Percentiles rank a stretch among this genome's conserved stretches.
Evolutionary conservation across 1,139 yeast species (phyloP).

Genomic region (Candida dubliniensis): DNA sequence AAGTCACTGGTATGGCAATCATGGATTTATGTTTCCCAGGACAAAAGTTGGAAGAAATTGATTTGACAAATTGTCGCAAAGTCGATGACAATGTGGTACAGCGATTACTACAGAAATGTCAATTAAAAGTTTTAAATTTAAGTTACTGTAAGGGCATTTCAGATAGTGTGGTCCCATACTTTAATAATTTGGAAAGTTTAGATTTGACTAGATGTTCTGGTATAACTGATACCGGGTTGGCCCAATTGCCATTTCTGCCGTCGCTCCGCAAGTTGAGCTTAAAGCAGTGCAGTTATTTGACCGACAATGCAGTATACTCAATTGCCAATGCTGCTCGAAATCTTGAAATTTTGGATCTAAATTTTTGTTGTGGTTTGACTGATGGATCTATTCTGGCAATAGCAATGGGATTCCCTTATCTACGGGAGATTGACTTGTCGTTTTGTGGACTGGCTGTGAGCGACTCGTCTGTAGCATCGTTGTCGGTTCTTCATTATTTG

Average conservation of each 20-base stretch:
- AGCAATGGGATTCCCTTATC: conserved; percentile 60
- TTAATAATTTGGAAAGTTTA: conserved; percentile 54
- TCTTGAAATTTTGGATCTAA: conserved; percentile 56
- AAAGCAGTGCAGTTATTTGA: conserved; percentile 71
- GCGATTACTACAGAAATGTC: conserved; percentile 57
- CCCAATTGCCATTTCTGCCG: conserved; percentile 56
- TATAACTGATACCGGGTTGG: conserved; percentile 72
- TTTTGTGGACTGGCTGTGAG: conserved; percentile 82
- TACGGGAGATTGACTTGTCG: conserved; percentile 56
- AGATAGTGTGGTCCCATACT: conserved; percentile 63
- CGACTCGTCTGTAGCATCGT: conserved; percentile 62
- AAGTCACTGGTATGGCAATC: conserved; percentile 74
- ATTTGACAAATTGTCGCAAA: conserved; percentile 70
- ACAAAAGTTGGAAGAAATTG: conserved; percentile 55
- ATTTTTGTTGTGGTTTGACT: conserved; percentile 74
- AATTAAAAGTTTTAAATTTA: conserved; percentile 50
- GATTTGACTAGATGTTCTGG: conserved; percentile 76
- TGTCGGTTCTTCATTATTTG: conserved; percentile 54
- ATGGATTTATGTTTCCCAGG: conserved; percentile 77
- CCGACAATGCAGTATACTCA: conserved; percentile 63
- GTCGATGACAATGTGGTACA: conserved; percentile 71
- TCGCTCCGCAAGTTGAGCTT: conserved; percentile 52
- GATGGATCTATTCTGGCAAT: conserved; percentile 68
- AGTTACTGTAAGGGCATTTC: conserved; percentile 76
- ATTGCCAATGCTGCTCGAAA: conserved; percentile 62